Conservation (phyloP, 768 basidiomycete species). For the Lepiota brunneoincarnata region DNA sequence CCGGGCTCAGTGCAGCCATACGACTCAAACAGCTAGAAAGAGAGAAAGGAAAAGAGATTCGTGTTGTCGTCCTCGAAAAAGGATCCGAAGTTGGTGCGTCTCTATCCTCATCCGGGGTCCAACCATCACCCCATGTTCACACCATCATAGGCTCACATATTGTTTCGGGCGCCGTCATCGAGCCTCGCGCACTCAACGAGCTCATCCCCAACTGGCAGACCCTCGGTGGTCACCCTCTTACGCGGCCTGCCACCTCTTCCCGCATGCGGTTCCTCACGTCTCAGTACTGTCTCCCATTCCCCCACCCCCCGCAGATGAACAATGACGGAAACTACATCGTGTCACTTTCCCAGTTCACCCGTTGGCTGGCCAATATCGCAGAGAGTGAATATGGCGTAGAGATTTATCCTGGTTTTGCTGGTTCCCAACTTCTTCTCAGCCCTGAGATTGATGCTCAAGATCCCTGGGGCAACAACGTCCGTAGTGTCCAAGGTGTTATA, state of each 20-base stretch:
- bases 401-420: conserved; percentile 95
- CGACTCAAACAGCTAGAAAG: conserved; percentile 89
- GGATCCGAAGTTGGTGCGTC: conserved; percentile 80
- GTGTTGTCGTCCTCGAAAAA: conserved; percentile 95
- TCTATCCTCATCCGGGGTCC: neutral
- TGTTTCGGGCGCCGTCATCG: conserved; percentile 93
- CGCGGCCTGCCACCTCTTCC: conserved; percentile 73
- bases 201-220: conserved; percentile 84
- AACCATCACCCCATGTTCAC: neutral
- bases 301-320: conserved; percentile 96
- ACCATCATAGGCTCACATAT: conserved; percentile 76
- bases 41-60: conserved; percentile 73
- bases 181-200: conserved; percentile 88
- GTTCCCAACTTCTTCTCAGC: conserved; percentile 75
- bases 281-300: conserved; percentile 71
- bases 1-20: conserved; percentile 94
- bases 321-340: conserved; percentile 92
- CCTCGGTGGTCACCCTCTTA: conserved; percentile 67
- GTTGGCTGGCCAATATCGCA: conserved; percentile 86
- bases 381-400: conserved; percentile 83
- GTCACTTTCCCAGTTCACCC: conserved; percentile 83
- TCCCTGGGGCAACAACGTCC: conserved; percentile 39
- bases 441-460: conserved; percentile 43
- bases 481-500: conserved; percentile 69
- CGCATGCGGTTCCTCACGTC: conserved; percentile 85